A percentile compares a stretch with the other conserved stretches of the same genome.
These are phyloP conservation scores for Trametes villosa DNA, from an alignment of 768 basidiomycete genomes.

Conservation along the genomic window DNA sequence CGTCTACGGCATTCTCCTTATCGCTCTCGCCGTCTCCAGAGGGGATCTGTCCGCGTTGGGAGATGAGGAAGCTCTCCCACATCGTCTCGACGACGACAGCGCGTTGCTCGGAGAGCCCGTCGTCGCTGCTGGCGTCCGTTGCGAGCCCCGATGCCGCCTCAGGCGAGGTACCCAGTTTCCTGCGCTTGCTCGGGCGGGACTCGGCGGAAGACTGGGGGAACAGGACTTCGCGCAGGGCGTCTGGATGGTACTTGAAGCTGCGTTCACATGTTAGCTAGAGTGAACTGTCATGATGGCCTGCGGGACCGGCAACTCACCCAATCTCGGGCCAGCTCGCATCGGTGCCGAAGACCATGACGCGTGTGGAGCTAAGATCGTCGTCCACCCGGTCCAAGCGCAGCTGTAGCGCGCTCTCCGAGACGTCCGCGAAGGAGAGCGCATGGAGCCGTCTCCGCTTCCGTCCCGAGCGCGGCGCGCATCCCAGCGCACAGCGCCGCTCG, in stretches of 20 bases:
- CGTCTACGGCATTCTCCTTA: slow-evolving; percentile 21
- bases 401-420: slow-evolving; percentile 14
- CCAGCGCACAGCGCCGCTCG: slow-evolving; percentile 56
- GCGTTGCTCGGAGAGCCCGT: slow-evolving; percentile 15
- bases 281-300: not conserved
- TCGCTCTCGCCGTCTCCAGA: slow-evolving; percentile 16
- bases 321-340: slow-evolving; percentile 24
- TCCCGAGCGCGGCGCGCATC: slow-evolving; percentile 4
- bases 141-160: slow-evolving; percentile 8
- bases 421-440: slow-evolving; percentile 3
- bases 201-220: slow-evolving; percentile 20
- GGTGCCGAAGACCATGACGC: slow-evolving; percentile 24
- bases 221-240: slow-evolving; percentile 30
- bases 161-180: slow-evolving; percentile 5
- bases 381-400: slow-evolving; percentile 8
- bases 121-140: slow-evolving; percentile 6
- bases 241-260: slow-evolving; percentile 39
- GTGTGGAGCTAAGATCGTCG: slow-evolving; percentile 12
- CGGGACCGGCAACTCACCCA: not conserved
- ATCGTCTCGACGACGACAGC: slow-evolving; percentile 36
- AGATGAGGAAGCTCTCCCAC: slow-evolving; percentile 35
- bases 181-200: slow-evolving; percentile 23
- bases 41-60: slow-evolving; percentile 22
- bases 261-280: not conserved
- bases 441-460: slow-evolving; percentile 18